Conservation (phyloP, 495 filamentous ascomycete genomes). For the Gamarada debralockiae region DNA sequence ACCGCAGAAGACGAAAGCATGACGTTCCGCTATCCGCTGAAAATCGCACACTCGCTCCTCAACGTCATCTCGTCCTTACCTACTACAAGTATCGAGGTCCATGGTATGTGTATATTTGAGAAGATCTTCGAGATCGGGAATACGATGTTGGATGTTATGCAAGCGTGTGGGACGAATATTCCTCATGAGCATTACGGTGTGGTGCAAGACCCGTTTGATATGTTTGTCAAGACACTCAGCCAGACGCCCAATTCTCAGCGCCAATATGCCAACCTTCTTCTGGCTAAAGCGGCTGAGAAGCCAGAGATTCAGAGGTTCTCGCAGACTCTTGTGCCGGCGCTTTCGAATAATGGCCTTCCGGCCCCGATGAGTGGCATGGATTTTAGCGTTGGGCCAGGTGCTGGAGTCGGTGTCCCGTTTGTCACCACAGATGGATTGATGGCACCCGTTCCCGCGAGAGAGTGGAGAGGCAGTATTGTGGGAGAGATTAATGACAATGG, state of each 20-base stretch:
- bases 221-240: constrained; percentile 23
- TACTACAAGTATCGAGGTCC: constrained; percentile 50
- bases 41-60: constrained; percentile 52
- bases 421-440: constrained; percentile 1
- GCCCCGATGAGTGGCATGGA: not conserved
- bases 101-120: constrained; percentile 57
- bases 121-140: constrained; percentile 56
- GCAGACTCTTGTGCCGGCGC: constrained; percentile 1
- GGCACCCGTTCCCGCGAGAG: not conserved
- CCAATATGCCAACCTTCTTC: constrained; percentile 21
- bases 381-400: not conserved
- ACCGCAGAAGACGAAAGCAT: constrained; percentile 42
- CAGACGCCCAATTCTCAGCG: constrained; percentile 23
- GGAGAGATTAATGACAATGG: constrained; percentile 20
- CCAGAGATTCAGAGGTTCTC: constrained; percentile 19
- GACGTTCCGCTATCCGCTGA: constrained; percentile 54
- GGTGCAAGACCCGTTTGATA: constrained; percentile 14
- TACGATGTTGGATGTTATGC: constrained; percentile 51
- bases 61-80: constrained; percentile 48
- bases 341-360: not conserved
- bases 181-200: constrained; percentile 11
- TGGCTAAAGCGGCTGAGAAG: constrained; percentile 22
- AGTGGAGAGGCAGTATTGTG: constrained; percentile 22
- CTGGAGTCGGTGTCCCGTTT: not conserved
- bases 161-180: constrained; percentile 20